These are phyloP conservation scores for Chlorella sp. DNA, from an alignment of 139 green algal species.

Conservation along the genomic window DNA sequence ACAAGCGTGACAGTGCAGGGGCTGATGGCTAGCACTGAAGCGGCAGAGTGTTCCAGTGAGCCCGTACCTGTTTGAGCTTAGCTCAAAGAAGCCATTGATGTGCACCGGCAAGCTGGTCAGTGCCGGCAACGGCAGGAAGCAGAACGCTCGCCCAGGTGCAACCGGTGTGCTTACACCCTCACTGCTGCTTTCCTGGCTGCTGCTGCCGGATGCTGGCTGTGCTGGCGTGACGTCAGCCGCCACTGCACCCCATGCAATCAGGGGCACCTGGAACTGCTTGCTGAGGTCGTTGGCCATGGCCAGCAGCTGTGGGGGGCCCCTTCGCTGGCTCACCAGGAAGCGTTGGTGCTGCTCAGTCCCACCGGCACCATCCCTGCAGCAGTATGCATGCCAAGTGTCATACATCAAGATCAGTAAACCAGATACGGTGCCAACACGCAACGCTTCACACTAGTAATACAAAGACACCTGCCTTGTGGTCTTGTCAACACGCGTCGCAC, in stretches of 20 bases:
- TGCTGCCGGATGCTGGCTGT: no score
- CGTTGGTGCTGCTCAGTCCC: not conserved
- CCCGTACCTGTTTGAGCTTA: no score
- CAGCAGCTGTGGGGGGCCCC: constrained; percentile 18
- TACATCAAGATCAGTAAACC: no score
- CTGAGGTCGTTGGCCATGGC: constrained; percentile 26
- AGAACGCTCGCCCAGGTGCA: no score
- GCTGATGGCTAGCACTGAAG: no score
- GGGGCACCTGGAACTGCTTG: constrained; percentile 37
- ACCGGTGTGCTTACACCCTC: no score
- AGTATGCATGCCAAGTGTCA: not conserved
- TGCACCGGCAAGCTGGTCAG: no score
- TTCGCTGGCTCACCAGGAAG: constrained; percentile 46
- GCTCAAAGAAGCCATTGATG: no score
- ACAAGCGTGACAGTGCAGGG: no score
- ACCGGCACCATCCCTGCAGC: not conserved
- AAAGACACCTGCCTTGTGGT: not conserved
- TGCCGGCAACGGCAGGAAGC: no score
- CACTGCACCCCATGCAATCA: constrained; percentile 55
- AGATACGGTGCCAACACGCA: not conserved
- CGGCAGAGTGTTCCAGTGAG: no score
- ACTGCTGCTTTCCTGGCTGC: no score
- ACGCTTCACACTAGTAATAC: not conserved
- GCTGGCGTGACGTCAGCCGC: constrained; percentile 54
- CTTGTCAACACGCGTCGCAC: not conserved